These are phyloP conservation scores for Primulina tabacum DNA, from an alignment of 257 asterid genomes.

Conservation along the genomic window DNA sequence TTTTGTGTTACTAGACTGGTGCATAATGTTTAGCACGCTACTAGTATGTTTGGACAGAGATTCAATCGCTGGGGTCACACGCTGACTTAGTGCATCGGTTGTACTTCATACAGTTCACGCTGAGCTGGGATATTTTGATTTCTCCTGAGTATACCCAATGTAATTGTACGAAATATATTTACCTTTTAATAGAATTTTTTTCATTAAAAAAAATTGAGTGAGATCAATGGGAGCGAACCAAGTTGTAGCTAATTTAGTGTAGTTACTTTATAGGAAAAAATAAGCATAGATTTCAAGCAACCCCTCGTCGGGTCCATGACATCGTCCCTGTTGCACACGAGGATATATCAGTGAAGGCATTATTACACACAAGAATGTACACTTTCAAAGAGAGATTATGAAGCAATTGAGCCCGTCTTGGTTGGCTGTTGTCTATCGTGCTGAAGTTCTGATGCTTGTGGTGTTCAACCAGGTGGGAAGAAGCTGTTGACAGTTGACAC, in stretches of 20 bases:
- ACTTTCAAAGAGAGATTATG: background rate
- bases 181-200: no score
- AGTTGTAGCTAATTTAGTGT: background rate
- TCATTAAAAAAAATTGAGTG: background rate
- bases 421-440: slow-evolving; percentile 14
- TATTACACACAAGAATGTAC: background rate
- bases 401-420: background rate
- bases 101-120: no score
- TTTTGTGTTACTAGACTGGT: no score
- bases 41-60: no score
- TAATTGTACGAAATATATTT: no score
- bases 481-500: slow-evolving; percentile 56
- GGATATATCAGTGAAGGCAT: background rate
- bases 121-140: no score
- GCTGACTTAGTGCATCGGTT: no score
- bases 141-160: no score
- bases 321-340: background rate
- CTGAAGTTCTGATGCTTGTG: slow-evolving; percentile 9
- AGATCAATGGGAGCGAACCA: background rate
- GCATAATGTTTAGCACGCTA: no score
- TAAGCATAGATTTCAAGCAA: background rate
- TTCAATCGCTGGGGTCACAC: no score
- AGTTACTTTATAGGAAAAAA: background rate
- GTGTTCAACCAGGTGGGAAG: slow-evolving; percentile 52
- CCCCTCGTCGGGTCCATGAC: background rate